Evolutionary conservation across 1,284 basidiomycete genomes (phyloP), one percentile per base, ranked within the genome.

Genomic region (Melampsora abietis-canadensis): DNA sequence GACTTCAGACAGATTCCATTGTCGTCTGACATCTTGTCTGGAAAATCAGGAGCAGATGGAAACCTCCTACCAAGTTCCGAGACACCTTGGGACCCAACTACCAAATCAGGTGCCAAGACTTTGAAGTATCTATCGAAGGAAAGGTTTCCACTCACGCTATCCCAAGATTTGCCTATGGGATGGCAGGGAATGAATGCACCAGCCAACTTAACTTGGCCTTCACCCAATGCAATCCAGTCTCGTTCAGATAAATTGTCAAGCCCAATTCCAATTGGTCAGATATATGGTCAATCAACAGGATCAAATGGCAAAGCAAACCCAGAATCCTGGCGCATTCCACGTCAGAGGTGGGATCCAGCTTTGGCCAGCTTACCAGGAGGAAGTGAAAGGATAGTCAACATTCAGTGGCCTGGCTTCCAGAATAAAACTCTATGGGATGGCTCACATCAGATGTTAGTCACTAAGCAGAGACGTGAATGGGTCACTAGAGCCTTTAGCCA

Each of bases 401-500:
- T 75, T 24, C 73, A 75, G 62, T 68, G 63, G 66, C 54, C 14
- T 2, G 60, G 54, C 17, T 75, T 75, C 48, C 15, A 57, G 15
- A 15, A 62, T 12, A 67, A 48, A 34, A 61, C 48, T 31, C 57
- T 54, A 30, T 75, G 72, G 72, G 59, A 75, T n/a, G 51, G 21
- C 31, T 19, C 27, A 30, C 60, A 62, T 31, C 24, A 31, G 34
- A 60, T 37, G 40, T 37, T 54, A 27, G 60, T 51, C 59, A 54
- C 12, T 2, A 75, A 46, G 47, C 27, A 68, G 54, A 62, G 66
- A n/a, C 59, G 37, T 12, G 66, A 68, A 27, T 75, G 73, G 73
- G 44, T 75, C 46, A 44, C 40, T 44, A 66, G 73, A 24, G 73
- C 66, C 30, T 75, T 75, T 46, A 67, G 66, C 31, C 73, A 75